These are phyloP conservation scores for Austroboletus eburneus DNA, from an alignment of 768 basidiomycete species.

Conservation along the genomic window DNA sequence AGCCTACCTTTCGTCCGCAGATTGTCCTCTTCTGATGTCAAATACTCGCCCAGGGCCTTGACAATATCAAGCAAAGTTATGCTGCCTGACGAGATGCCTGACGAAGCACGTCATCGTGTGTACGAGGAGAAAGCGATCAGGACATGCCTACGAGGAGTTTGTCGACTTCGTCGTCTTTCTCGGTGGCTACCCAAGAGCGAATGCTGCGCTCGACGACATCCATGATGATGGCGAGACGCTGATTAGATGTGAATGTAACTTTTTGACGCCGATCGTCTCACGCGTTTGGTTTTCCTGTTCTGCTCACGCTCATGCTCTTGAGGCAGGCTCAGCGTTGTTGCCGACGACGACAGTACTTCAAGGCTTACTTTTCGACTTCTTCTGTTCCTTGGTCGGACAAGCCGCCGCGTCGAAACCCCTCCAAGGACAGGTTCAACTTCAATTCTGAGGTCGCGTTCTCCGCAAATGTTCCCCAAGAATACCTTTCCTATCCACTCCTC, in stretches of 20 bases:
- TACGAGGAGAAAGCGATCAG: not conserved
- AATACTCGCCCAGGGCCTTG: constrained; percentile 80
- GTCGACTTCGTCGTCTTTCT: constrained; percentile 54
- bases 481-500: constrained; percentile 51
- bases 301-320: constrained; percentile 21
- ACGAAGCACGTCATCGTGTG: constrained; percentile 1
- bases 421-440: constrained; percentile 72
- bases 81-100: constrained; percentile 52
- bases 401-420: constrained; percentile 7
- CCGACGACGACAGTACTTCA: constrained; percentile 21
- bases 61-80: constrained; percentile 72
- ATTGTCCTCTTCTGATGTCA: constrained; percentile 81
- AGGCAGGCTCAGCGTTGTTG: constrained; percentile 15
- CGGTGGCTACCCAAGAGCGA: constrained; percentile 69
- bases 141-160: constrained; percentile 57
- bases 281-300: constrained; percentile 6
- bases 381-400: constrained; percentile 11
- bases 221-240: constrained; percentile 25
- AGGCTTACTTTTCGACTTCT: constrained; percentile 24
- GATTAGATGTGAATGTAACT: constrained; percentile 9
- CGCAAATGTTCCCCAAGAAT: constrained; percentile 40
- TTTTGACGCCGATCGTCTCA: constrained; percentile 2
- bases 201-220: constrained; percentile 50
- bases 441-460: constrained; percentile 59
- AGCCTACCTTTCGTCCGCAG: constrained; percentile 72